Percentiles rank a stretch among this genome's conserved stretches.
phyloP scores from a whole-genome alignment of 768 basidiomycete genomes.

The Chalciporus sphaerocephalus region DNA sequence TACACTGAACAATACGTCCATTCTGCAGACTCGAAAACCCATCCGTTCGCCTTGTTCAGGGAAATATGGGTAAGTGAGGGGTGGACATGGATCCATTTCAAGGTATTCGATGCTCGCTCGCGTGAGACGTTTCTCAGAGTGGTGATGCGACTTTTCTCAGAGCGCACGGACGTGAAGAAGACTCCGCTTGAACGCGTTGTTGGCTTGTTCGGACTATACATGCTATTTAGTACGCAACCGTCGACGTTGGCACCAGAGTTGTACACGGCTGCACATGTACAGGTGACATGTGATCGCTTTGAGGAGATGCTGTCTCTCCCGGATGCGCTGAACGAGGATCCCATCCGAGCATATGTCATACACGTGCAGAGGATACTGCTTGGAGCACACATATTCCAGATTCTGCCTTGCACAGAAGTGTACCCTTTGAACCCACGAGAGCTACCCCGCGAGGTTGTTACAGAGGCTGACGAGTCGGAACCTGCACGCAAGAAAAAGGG shows the following conservation, averaged over 20 bases:
- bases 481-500: slow-evolving; percentile 50
- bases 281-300: slow-evolving; percentile 60
- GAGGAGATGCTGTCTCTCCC: slow-evolving; percentile 47
- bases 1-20: slow-evolving; percentile 49
- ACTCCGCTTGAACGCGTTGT: slow-evolving; percentile 52
- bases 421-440: slow-evolving; percentile 55
- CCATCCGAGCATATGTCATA: slow-evolving; percentile 48
- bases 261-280: slow-evolving; percentile 48
- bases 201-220: slow-evolving; percentile 67
- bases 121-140: slow-evolving; percentile 60
- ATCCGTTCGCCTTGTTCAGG: slow-evolving; percentile 72
- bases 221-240: slow-evolving; percentile 68
- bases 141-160: slow-evolving; percentile 60
- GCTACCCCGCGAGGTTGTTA: slow-evolving; percentile 66
- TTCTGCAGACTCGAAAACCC: slow-evolving; percentile 18
- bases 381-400: slow-evolving; percentile 49
- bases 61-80: slow-evolving; percentile 59
- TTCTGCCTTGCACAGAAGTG: slow-evolving; percentile 52
- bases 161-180: slow-evolving; percentile 48
- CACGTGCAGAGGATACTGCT: slow-evolving; percentile 49
- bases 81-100: slow-evolving; percentile 76
- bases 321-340: slow-evolving; percentile 37
- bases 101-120: slow-evolving; percentile 62
- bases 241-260: slow-evolving; percentile 48
- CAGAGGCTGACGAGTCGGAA: slow-evolving; percentile 32